Conservation (phyloP, 495 filamentous ascomycete genomes). For the Aspergillus campestris region DNA sequence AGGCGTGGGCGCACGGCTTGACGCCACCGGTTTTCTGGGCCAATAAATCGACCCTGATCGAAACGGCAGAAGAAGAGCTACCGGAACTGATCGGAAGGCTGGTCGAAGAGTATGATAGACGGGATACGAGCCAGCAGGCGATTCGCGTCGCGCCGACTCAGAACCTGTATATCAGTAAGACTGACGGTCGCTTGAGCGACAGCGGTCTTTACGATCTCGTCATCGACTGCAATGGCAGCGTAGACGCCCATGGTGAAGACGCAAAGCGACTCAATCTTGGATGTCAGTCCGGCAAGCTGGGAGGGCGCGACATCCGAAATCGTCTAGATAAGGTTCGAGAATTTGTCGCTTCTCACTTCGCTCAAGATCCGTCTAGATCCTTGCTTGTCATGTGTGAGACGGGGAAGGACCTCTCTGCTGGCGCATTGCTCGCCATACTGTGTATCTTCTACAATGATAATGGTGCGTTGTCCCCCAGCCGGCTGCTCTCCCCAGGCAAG, state of each 20-base stretch:
- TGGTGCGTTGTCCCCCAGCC: constrained; percentile 28
- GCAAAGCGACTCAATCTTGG: constrained; percentile 50
- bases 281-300: constrained; percentile 57
- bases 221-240: constrained; percentile 33
- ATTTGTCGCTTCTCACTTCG: constrained; percentile 36
- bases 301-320: constrained; percentile 63
- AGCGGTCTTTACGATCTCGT: constrained; percentile 32
- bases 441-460: constrained; percentile 54
- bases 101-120: constrained; percentile 27
- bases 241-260: constrained; percentile 24
- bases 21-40: constrained; percentile 74
- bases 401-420: constrained; percentile 58
- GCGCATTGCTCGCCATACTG: constrained; percentile 52
- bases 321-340: constrained; percentile 46
- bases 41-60: constrained; percentile 46
- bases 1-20: constrained; percentile 76
- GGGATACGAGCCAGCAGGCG: constrained; percentile 12
- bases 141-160: constrained; percentile 28
- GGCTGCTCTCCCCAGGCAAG: constrained; percentile 6
- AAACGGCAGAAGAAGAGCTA: constrained; percentile 54
- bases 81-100: constrained; percentile 53
- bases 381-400: constrained; percentile 52
- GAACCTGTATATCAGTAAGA: constrained; percentile 31
- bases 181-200: constrained; percentile 7
- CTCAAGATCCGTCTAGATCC: constrained; percentile 18